Percentiles rank a stretch among this genome's conserved stretches.
phyloP scores from a whole-genome alignment of 306 rosid species.

The Cercis canadensis region DNA sequence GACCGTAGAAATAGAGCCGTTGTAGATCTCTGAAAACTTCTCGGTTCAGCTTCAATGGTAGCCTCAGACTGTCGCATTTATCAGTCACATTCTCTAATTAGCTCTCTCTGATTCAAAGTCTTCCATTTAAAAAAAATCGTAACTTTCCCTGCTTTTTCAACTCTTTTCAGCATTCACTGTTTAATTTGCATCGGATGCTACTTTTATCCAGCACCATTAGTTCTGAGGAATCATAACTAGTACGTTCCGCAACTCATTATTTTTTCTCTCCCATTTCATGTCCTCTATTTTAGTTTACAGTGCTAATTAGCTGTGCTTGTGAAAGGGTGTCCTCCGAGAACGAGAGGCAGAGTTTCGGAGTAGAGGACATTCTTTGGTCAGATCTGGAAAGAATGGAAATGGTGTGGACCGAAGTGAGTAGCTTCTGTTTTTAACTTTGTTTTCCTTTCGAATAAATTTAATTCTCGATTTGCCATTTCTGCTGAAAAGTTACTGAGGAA shows the following conservation, averaged over 20 bases:
- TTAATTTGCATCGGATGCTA: constrained; percentile 5
- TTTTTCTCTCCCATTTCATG: neutral
- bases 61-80: too few relatives aligned
- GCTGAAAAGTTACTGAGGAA: constrained; percentile 42
- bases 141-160: neutral
- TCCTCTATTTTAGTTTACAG: neutral
- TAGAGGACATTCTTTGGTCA: constrained; percentile 37
- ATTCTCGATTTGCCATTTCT: constrained; percentile 37
- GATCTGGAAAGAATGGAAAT: constrained; percentile 58
- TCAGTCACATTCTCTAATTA: neutral
- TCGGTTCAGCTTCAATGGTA: neutral
- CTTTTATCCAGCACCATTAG: constrained; percentile 1
- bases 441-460: constrained; percentile 23
- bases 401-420: constrained; percentile 40
- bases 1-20: constrained; percentile 43
- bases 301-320: neutral
- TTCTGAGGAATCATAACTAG: constrained; percentile 1
- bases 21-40: neutral
- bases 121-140: too few relatives aligned
- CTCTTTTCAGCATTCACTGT: too few relatives aligned
- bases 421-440: constrained; percentile 29
- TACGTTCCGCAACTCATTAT: constrained; percentile 21
- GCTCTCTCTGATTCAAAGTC: neutral
- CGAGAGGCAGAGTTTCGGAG: constrained; percentile 20
- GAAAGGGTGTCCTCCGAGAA: constrained; percentile 6